A percentile compares a stretch with the other conserved stretches of the same genome.
Conservation (phyloP, 2,329 filamentous ascomycete genomes). For the Penicillium rolfsii region DNA sequence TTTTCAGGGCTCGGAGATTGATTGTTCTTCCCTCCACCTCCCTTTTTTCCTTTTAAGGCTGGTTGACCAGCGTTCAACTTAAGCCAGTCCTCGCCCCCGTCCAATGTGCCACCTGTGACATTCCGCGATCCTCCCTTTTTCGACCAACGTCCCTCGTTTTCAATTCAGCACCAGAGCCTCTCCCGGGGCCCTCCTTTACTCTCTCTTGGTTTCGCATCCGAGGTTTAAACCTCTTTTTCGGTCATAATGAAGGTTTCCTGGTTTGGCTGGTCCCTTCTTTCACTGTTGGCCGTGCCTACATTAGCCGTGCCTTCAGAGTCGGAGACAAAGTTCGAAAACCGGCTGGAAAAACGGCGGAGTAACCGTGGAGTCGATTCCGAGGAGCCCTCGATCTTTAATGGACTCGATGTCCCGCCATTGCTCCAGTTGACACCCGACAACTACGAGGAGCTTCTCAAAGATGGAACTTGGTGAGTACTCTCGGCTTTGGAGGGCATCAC, state of each 20-base stretch:
- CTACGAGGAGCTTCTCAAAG: constrained; percentile 54
- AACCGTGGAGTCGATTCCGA: constrained; percentile 25
- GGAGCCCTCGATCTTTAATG: constrained; percentile 50
- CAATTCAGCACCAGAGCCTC: constrained; percentile 6
- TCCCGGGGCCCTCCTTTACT: constrained; percentile 13
- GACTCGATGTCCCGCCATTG: constrained; percentile 55
- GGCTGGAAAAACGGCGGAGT: constrained; percentile 35
- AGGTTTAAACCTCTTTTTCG: constrained; percentile 25
- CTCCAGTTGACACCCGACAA: constrained; percentile 52
- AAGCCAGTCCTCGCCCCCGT: constrained; percentile 24
- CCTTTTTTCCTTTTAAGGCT: constrained; percentile 12
- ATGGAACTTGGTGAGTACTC: constrained; percentile 55
- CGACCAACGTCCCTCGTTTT: constrained; percentile 30
- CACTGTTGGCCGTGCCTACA: constrained; percentile 40
- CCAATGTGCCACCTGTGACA: constrained; percentile 40
- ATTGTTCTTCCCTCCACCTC: constrained; percentile 23
- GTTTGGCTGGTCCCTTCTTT: constrained; percentile 43
- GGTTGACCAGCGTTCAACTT: constrained; percentile 18
- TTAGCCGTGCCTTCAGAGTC: constrained; percentile 34
- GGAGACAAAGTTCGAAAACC: constrained; percentile 23
- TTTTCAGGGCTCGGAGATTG: constrained; percentile 26
- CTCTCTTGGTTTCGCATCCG: constrained; percentile 15
- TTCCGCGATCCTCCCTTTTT: constrained; percentile 27
- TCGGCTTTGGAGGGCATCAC: background rate
- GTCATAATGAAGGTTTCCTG: constrained; percentile 44